Evolutionary conservation across 257 asterid genomes (phyloP), one percentile per base, ranked within the genome.

Genomic region (Forsythia suspensa): DNA sequence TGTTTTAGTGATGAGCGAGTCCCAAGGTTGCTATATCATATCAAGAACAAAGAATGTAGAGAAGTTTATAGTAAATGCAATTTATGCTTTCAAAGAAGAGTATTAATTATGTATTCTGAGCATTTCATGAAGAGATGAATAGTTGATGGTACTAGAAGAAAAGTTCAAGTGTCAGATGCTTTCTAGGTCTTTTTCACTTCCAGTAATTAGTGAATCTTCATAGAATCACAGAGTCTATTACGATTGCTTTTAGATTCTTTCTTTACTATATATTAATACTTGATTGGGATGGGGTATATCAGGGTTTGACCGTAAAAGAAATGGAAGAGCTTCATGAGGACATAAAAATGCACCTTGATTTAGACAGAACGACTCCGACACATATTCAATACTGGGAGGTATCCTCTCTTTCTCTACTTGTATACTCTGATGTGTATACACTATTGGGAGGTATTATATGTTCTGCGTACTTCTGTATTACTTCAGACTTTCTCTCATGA

Each of bases 241-340:
- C 42, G 55, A 46, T 71, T 66, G 12, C 79, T 67, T 52, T 77
- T 65, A 44, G 59, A 29, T 46, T 66, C 41, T 73, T 6, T 70
- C 73, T 41, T 61, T 67, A 75, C 77, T 73, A 72, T 80, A 52
- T 67, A 73, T 68, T 83, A 77, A 71, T 85, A 76, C 80, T 72
- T 82, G 63, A 69, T 61, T 71, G 84, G 11, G 46, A 59, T 52
- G 57, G 72, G 44, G 68, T 43, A 57, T 80, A 67, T 68, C 84
- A 92, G 97, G 98, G 99, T 55, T 84, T 95, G 89, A 89, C 90
- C 39, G 97, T 84, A 8, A 92, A 90, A 81, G 98, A 95, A 80
- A 92, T 91, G 93, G 98, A 95, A 84, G 98, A 95, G 83, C 96
- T 95, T 81, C 96, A 89, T 42, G 91, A 90, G 71, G 99, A 95